These are phyloP conservation scores for Fraxinus excelsior DNA, from an alignment of 257 asterid species.

Conservation along the genomic window DNA sequence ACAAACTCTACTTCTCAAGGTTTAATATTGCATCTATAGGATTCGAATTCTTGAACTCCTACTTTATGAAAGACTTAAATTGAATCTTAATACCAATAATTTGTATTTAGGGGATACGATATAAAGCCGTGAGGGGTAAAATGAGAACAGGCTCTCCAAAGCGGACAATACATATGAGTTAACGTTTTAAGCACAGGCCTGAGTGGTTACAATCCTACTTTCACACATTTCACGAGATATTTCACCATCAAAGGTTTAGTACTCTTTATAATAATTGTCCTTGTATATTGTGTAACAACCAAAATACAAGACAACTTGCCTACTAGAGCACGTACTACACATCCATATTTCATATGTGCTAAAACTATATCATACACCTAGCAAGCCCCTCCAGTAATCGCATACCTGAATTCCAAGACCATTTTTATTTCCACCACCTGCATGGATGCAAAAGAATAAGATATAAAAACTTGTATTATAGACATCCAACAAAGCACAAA, in stretches of 20 bases:
- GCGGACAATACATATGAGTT: too few relatives aligned
- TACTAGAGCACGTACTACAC: neutral
- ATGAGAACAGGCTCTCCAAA: too few relatives aligned
- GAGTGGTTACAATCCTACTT: neutral
- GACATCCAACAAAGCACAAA: conserved; percentile 2
- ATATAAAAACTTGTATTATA: conserved; percentile 10
- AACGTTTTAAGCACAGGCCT: too few relatives aligned
- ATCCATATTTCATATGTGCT: neutral
- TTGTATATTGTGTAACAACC: neutral
- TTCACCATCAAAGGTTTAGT: neutral
- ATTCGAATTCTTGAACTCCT: too few relatives aligned
- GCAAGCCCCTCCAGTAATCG: conserved; percentile 5
- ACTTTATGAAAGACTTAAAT: too few relatives aligned
- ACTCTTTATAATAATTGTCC: too few relatives aligned
- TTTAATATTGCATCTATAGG: too few relatives aligned
- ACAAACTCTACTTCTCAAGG: too few relatives aligned
- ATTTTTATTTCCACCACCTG: conserved; percentile 55
- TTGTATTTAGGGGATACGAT: too few relatives aligned
- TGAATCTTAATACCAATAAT: too few relatives aligned
- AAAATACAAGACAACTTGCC: neutral
- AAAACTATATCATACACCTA: neutral
- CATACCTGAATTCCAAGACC: conserved; percentile 82
- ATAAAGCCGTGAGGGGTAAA: too few relatives aligned
- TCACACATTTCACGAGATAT: neutral
- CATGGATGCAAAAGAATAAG: conserved; percentile 19